A percentile compares a stretch with the other conserved stretches of the same genome.
Conservation (phyloP, 164 flowering plant genomes). For the Umbellularia californica region DNA sequence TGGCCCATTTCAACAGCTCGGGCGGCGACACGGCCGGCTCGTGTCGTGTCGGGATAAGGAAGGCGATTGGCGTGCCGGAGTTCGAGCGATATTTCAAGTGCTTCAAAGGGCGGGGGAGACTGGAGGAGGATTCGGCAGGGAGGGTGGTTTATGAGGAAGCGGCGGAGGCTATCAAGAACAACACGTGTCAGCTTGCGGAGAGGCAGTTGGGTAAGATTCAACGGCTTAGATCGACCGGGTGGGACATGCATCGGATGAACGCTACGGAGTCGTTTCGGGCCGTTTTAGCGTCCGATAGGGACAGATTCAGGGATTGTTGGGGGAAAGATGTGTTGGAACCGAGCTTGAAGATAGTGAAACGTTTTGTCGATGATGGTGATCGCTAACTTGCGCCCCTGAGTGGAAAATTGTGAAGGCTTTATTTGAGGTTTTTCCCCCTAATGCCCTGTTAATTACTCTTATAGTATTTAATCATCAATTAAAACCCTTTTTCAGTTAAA, state of each 20-base stretch:
- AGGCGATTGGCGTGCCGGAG: constrained; percentile 94
- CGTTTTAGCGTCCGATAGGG: constrained; percentile 26
- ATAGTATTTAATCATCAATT: no score
- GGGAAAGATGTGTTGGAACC: constrained; percentile 58
- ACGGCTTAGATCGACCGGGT: constrained; percentile 58
- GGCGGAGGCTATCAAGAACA: constrained; percentile 62
- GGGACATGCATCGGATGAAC: constrained; percentile 68
- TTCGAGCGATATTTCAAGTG: constrained; percentile 50
- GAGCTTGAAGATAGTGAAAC: constrained; percentile 77
- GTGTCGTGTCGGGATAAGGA: constrained; percentile 35
- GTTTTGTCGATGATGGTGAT: constrained; percentile 51
- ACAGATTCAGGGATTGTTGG: constrained; percentile 42
- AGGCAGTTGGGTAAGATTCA: constrained; percentile 68
- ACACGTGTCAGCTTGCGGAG: constrained; percentile 76
- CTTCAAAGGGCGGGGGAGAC: constrained; percentile 8
- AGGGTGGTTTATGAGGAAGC: constrained; percentile 46
- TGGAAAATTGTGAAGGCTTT: background rate
- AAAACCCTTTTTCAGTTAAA: background rate
- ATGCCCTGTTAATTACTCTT: background rate
- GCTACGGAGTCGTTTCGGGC: constrained; percentile 61
- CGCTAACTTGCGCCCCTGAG: background rate
- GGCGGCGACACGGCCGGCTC: constrained; percentile 3
- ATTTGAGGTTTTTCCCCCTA: background rate
- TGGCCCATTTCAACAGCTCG: constrained; percentile 45
- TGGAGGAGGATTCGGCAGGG: constrained; percentile 23